Conservation (phyloP, 2,329 filamentous ascomycete genomes). For the Pseudogymnoascus sp. region DNA sequence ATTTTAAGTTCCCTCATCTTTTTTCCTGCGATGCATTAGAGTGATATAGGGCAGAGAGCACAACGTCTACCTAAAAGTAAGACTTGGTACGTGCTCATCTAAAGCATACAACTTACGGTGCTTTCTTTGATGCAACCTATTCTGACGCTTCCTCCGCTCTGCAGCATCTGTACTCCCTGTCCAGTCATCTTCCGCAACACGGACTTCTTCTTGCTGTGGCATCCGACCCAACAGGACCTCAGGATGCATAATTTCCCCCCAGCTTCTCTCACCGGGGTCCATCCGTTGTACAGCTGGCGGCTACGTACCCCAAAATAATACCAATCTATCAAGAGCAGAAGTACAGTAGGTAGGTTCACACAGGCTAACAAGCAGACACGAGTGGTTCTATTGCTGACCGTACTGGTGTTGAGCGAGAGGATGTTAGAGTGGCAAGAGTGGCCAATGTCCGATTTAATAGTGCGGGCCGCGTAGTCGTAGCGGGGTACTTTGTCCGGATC, state of each 20-base stretch:
- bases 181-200: slow-evolving; percentile 27
- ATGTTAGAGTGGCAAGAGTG: slow-evolving; percentile 8
- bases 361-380: neutral
- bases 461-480: neutral
- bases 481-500: neutral
- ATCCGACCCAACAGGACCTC: slow-evolving; percentile 11
- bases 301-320: neutral
- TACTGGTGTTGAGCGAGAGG: neutral
- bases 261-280: slow-evolving; percentile 9
- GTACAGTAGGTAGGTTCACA: neutral
- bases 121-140: slow-evolving; percentile 29
- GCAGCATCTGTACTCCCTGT: slow-evolving; percentile 26
- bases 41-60: neutral
- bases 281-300: neutral
- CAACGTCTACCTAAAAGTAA: neutral
- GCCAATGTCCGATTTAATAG: neutral
- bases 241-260: slow-evolving; percentile 1
- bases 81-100: slow-evolving; percentile 13
- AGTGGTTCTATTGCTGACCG: neutral
- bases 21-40: neutral
- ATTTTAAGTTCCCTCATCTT: neutral
- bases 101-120: slow-evolving; percentile 23
- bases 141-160: slow-evolving; percentile 29
- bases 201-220: slow-evolving; percentile 3
- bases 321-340: neutral